These are phyloP conservation scores for Suillus subluteus DNA, from an alignment of 768 basidiomycete species.

Conservation along the genomic window DNA sequence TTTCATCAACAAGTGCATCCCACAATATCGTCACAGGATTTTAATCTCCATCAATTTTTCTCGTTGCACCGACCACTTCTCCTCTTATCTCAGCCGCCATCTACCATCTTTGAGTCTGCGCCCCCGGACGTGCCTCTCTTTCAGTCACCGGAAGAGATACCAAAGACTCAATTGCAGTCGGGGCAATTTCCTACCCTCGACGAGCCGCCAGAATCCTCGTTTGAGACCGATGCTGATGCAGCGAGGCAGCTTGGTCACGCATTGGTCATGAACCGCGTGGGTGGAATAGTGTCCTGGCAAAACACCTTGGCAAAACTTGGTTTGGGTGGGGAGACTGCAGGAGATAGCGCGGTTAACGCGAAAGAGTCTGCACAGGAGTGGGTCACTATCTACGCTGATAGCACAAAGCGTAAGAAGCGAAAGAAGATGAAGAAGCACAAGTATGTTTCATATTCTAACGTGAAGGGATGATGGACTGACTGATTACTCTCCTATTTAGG, in stretches of 20 bases:
- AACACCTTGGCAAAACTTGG: slow-evolving; percentile 66
- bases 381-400: slow-evolving; percentile 74
- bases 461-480: slow-evolving; percentile 12
- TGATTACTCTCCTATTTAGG: slow-evolving; percentile 41
- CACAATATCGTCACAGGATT: slow-evolving; percentile 63
- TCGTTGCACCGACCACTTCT: slow-evolving; percentile 80
- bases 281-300: slow-evolving; percentile 70
- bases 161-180: slow-evolving; percentile 30
- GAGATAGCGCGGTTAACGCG: slow-evolving; percentile 52
- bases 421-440: slow-evolving; percentile 99
- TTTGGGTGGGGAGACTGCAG: slow-evolving; percentile 53
- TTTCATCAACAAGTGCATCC: slow-evolving; percentile 48
- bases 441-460: slow-evolving; percentile 49
- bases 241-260: slow-evolving; percentile 80
- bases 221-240: slow-evolving; percentile 79
- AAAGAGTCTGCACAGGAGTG: slow-evolving; percentile 61
- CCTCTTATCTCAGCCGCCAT: slow-evolving; percentile 62
- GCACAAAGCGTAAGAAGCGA: slow-evolving; percentile 80
- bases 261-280: slow-evolving; percentile 67
- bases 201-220: slow-evolving; percentile 51
- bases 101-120: slow-evolving; percentile 52
- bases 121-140: slow-evolving; percentile 24
- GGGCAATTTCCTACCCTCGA: slow-evolving; percentile 37
- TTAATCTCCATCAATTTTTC: slow-evolving; percentile 86
- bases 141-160: slow-evolving; percentile 24